These are phyloP conservation scores for Lichtheimia ramosa DNA, from an alignment of 371 early-diverging fungal genomes.

Conservation along the genomic window DNA sequence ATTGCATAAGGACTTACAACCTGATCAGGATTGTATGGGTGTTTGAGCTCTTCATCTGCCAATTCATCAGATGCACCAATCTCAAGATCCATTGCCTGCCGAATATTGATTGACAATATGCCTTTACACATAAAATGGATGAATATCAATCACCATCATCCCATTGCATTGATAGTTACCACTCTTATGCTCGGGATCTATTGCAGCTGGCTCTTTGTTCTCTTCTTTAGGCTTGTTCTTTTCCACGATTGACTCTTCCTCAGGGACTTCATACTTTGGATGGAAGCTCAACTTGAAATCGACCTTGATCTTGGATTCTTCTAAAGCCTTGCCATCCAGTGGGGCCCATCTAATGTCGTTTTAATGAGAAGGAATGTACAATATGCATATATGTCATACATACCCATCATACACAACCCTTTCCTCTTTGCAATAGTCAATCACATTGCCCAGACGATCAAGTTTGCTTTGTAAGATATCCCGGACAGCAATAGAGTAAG, in stretches of 20 bases:
- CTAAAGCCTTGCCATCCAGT: constrained; percentile 33
- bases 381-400: neutral
- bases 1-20: constrained; percentile 43
- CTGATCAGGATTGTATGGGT: constrained; percentile 36
- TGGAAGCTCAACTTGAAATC: constrained; percentile 43
- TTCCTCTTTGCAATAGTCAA: constrained; percentile 33
- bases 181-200: constrained; percentile 26
- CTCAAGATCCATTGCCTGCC: constrained; percentile 43
- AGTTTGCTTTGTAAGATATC: constrained; percentile 32
- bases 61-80: constrained; percentile 31
- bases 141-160: neutral
- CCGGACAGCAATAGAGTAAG: constrained; percentile 29
- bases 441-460: constrained; percentile 35
- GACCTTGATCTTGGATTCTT: constrained; percentile 29
- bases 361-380: neutral
- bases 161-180: constrained; percentile 9
- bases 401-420: constrained; percentile 40
- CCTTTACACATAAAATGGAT: neutral
- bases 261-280: constrained; percentile 40
- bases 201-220: constrained; percentile 9
- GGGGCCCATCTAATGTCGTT: constrained; percentile 31
- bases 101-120: constrained; percentile 32
- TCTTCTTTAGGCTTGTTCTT: constrained; percentile 11
- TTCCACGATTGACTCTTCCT: constrained; percentile 16
- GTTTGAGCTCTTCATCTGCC: constrained; percentile 28